These are phyloP conservation scores for Metschnikowia gelsemii DNA, from an alignment of 805 yeast genomes.

Conservation along the genomic window DNA sequence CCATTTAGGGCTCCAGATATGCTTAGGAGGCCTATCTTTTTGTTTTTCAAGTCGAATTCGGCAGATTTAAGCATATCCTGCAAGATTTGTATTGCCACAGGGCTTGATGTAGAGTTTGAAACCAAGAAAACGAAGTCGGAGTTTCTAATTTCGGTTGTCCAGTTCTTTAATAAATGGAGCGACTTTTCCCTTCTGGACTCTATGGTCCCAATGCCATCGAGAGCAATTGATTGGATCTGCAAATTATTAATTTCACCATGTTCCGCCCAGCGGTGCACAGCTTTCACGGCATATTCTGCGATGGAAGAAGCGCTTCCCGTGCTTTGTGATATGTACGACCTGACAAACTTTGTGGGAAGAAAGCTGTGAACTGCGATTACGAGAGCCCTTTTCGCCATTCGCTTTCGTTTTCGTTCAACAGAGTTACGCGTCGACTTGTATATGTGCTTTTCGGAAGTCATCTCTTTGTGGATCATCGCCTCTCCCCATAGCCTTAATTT, in stretches of 20 bases:
- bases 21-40: constrained; percentile 34
- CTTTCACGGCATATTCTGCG: constrained; percentile 30
- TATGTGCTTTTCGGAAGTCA: constrained; percentile 18
- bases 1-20: constrained; percentile 39
- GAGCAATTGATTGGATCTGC: constrained; percentile 37
- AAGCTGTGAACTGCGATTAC: constrained; percentile 41
- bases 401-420: constrained; percentile 7
- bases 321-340: constrained; percentile 34
- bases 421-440: constrained; percentile 14
- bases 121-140: constrained; percentile 36
- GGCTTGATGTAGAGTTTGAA: constrained; percentile 36
- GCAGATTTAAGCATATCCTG: constrained; percentile 18
- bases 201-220: constrained; percentile 42
- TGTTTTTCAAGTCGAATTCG: constrained; percentile 10
- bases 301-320: constrained; percentile 36
- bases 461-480: constrained; percentile 16
- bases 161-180: constrained; percentile 30
- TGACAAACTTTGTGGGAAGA: constrained; percentile 40
- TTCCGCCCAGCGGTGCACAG: constrained; percentile 31
- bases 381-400: constrained; percentile 23
- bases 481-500: constrained; percentile 22
- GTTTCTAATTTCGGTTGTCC: constrained; percentile 29
- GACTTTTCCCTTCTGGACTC: constrained; percentile 29
- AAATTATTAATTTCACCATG: constrained; percentile 7
- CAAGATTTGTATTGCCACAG: constrained; percentile 30